These are phyloP conservation scores for Nemophila menziesii DNA, from an alignment of 257 asterid species.

Conservation along the genomic window DNA sequence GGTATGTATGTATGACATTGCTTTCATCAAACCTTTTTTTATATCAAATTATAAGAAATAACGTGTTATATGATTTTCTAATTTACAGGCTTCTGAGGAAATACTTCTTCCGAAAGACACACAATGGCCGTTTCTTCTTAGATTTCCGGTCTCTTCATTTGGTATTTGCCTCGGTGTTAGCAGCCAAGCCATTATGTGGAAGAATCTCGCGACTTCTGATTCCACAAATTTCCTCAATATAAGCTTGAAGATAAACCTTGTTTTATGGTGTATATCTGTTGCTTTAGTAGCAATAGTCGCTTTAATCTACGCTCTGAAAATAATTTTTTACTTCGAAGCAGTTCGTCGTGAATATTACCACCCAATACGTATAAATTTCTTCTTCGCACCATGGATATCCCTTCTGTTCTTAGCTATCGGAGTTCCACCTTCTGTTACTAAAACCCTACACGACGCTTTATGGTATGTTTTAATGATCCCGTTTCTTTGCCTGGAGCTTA, in stretches of 20 bases:
- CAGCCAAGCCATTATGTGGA: slow-evolving; percentile 98
- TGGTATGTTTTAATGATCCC: slow-evolving; percentile 88
- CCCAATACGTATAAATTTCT: slow-evolving; percentile 83
- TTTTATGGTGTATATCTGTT: slow-evolving; percentile 49
- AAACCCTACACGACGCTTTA: slow-evolving; percentile 22
- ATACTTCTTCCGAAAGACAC: slow-evolving; percentile 60
- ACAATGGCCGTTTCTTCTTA: slow-evolving; percentile 84
- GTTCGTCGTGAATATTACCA: slow-evolving; percentile 93
- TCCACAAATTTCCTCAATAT: slow-evolving; percentile 53
- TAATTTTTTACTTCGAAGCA: slow-evolving; percentile 78
- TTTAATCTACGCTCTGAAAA: slow-evolving; percentile 36
- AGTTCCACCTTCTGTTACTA: slow-evolving; percentile 37
- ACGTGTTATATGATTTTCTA: slow-evolving; percentile 4
- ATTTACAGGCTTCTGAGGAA: slow-evolving; percentile 52
- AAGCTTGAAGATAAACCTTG: slow-evolving; percentile 37
- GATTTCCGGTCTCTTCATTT: slow-evolving; percentile 62
- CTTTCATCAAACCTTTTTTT: background rate
- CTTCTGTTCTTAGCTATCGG: slow-evolving; percentile 59
- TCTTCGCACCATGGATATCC: slow-evolving; percentile 83
- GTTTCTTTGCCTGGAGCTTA: slow-evolving; percentile 48
- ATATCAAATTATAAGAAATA: background rate
- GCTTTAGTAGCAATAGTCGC: slow-evolving; percentile 33
- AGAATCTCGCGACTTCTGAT: slow-evolving; percentile 41
- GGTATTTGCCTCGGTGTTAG: slow-evolving; percentile 86
- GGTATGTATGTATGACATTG: slow-evolving; percentile 27